Percentiles rank a stretch among this genome's conserved stretches.
Conservation (phyloP, 2,329 filamentous ascomycete species). For the Rhynchosporium graminicola region DNA sequence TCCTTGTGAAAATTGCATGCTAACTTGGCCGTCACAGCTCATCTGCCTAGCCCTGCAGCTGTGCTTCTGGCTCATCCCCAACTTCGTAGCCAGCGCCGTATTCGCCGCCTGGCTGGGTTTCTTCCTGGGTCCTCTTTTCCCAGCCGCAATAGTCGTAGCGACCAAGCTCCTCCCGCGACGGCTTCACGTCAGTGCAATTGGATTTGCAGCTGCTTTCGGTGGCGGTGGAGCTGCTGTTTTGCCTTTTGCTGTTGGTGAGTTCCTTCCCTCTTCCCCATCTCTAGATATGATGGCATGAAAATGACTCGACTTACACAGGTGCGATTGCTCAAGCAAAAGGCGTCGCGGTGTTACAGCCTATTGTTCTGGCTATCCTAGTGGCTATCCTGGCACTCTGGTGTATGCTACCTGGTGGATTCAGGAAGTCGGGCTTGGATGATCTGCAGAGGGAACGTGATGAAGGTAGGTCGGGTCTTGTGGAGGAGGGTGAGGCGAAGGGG, state of each 20-base stretch:
- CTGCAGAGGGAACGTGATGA: constrained; percentile 21
- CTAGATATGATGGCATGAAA: no score
- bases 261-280: background rate
- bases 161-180: constrained; percentile 73
- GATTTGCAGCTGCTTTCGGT: constrained; percentile 78
- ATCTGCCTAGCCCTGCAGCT: constrained; percentile 65
- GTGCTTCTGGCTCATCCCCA: constrained; percentile 79
- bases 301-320: constrained; percentile 42
- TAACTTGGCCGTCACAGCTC: constrained; percentile 48
- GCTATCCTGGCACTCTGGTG: constrained; percentile 28
- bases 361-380: constrained; percentile 52
- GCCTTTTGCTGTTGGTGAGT: constrained; percentile 56
- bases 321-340: constrained; percentile 62
- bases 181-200: constrained; percentile 75
- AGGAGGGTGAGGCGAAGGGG: constrained; percentile 17
- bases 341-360: constrained; percentile 58
- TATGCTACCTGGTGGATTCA: constrained; percentile 29
- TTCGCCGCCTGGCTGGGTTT: constrained; percentile 74
- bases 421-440: constrained; percentile 30
- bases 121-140: constrained; percentile 81
- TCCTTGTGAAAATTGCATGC: constrained; percentile 71
- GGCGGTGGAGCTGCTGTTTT: constrained; percentile 69
- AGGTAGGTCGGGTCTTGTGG: constrained; percentile 8
- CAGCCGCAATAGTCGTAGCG: constrained; percentile 69
- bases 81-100: constrained; percentile 71